These are phyloP conservation scores for Aspergillus sp. DNA, from an alignment of 2,329 filamentous ascomycete genomes.

Conservation along the genomic window DNA sequence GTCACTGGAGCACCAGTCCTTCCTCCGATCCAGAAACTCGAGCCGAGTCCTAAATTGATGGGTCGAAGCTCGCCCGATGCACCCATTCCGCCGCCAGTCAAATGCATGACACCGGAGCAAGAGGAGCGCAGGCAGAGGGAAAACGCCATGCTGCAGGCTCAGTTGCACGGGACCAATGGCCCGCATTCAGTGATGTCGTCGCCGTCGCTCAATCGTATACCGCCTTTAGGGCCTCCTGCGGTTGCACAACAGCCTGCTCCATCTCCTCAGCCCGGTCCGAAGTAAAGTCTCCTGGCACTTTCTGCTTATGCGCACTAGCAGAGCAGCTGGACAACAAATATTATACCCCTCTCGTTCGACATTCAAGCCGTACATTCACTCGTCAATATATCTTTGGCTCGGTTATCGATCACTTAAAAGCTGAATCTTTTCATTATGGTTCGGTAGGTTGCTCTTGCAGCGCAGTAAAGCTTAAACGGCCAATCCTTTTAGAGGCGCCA, in stretches of 20 bases:
- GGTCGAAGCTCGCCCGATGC: conserved; percentile 45
- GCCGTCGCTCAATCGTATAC: conserved; percentile 36
- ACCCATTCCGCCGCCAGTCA: conserved; percentile 45
- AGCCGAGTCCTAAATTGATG: conserved; percentile 49
- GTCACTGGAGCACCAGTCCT: conserved; percentile 40
- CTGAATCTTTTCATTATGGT: not conserved
- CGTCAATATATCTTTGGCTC: not conserved
- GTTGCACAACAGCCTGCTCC: conserved; percentile 28
- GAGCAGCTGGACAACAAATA: not conserved
- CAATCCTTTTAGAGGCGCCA: too few relatives aligned
- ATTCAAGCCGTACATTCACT: not conserved
- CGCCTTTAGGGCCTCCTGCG: conserved; percentile 33
- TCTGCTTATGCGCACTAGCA: not conserved
- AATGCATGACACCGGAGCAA: conserved; percentile 48
- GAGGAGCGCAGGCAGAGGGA: conserved; percentile 44
- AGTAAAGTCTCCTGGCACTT: not conserved
- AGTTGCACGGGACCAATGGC: conserved; percentile 25
- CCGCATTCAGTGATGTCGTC: conserved; percentile 34
- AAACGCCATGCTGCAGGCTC: conserved; percentile 33
- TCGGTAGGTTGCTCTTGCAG: not conserved
- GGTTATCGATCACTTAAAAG: not conserved
- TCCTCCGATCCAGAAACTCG: conserved; percentile 44
- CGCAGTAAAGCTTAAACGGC: not conserved
- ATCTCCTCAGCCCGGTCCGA: conserved; percentile 20
- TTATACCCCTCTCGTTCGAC: not conserved